phyloP scores from a whole-genome alignment of 2,329 filamentous ascomycete genomes.

The Albophoma yamanashiensis region DNA sequence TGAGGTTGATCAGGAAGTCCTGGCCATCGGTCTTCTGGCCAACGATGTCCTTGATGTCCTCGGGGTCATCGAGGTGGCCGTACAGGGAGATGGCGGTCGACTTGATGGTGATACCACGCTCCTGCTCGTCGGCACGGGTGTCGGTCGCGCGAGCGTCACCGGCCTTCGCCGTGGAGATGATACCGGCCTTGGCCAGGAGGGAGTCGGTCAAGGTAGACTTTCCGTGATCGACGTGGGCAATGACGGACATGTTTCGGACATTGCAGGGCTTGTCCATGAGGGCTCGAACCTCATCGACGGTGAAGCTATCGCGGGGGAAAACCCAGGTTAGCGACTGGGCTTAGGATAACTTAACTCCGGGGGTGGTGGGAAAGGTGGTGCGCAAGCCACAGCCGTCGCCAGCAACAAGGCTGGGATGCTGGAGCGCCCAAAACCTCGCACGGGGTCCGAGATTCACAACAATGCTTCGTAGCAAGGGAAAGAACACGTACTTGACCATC shows the following conservation, averaged over 20 bases:
- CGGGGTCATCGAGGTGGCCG: constrained; percentile 66
- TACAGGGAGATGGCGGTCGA: constrained; percentile 99
- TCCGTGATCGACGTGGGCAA: constrained; percentile 99
- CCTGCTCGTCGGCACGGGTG: constrained; percentile 95
- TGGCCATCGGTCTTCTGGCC: constrained; percentile 79
- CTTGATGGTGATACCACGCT: constrained; percentile 99
- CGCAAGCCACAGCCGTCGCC: not conserved
- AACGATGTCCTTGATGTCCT: constrained; percentile 91
- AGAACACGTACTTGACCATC: constrained; percentile 93
- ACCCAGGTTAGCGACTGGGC: constrained; percentile 36
- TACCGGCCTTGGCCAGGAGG: constrained; percentile 97
- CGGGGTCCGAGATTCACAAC: not conserved
- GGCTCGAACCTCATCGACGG: constrained; percentile 80
- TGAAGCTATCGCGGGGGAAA: constrained; percentile 61
- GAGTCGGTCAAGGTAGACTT: constrained; percentile 99
- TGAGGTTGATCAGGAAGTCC: constrained; percentile 99
- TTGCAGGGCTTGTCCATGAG: constrained; percentile 72
- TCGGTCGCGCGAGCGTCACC: constrained; percentile 94
- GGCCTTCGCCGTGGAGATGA: constrained; percentile 96
- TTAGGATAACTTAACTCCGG: constrained; percentile 26
- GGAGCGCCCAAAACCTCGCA: not conserved
- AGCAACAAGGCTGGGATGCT: not conserved
- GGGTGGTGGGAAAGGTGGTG: constrained; percentile 19
- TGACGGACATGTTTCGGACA: constrained; percentile 97
- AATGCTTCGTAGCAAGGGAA: not conserved